Conservation (phyloP, 75 land plant genomes). For the Selaginella moellendorffii region DNA sequence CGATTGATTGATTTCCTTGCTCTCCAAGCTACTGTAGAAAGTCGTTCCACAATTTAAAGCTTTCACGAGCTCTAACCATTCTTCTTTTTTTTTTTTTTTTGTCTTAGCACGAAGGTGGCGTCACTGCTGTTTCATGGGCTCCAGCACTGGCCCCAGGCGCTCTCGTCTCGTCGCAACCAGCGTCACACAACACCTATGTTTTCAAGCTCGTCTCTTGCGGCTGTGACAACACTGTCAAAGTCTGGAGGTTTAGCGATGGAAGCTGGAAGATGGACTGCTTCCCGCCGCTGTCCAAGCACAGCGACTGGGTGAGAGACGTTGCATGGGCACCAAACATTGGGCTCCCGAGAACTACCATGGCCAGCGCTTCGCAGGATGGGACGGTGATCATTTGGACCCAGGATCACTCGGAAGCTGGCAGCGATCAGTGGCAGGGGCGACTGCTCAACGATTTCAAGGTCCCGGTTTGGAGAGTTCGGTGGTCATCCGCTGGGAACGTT, state of each 20-base stretch:
- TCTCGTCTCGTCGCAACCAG: background rate
- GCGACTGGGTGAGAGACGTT: conserved; percentile 6
- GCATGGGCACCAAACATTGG: conserved; percentile 7
- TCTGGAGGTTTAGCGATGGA: conserved; percentile 1
- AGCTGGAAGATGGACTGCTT: conserved; percentile 7
- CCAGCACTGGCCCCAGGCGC: background rate
- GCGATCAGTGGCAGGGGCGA: conserved; percentile 3
- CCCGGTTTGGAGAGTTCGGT: background rate
- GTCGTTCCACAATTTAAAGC: no score
- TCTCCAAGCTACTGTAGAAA: no score
- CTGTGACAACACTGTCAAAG: conserved; percentile 3
- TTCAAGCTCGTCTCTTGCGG: background rate
- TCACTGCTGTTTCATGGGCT: background rate
- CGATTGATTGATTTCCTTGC: no score
- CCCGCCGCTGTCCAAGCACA: conserved; percentile 1
- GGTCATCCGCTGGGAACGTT: background rate
- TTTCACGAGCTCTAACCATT: no score
- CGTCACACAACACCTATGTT: background rate
- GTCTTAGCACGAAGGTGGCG: background rate
- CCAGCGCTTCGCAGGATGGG: conserved; percentile 7
- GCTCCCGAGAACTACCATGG: conserved; percentile 4
- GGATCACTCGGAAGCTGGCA: no score
- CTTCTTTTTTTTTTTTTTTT: background rate
- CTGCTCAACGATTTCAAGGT: background rate
- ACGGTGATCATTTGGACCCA: conserved; percentile 4